Conservation (phyloP, 345 rosid genomes). For the Salix suchowensis region DNA sequence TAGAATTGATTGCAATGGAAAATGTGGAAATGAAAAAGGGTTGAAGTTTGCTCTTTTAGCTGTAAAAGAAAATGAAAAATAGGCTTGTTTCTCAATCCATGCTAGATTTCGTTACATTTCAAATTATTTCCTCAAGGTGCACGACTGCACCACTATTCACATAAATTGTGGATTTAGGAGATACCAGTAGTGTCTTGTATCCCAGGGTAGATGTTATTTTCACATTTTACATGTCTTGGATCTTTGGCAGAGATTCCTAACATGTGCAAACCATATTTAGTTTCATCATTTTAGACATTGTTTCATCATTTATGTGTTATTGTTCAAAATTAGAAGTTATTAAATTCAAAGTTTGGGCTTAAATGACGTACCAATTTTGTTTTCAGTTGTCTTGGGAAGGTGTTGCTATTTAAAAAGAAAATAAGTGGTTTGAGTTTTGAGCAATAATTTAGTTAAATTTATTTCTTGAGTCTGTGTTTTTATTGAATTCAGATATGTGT, state of each 20-base stretch:
- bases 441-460: not conserved
- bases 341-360: not conserved
- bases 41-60: not conserved
- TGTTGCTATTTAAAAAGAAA: not conserved
- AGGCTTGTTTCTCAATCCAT: not conserved
- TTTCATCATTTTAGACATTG: not conserved
- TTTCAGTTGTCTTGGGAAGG: not conserved
- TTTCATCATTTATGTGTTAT: not conserved
- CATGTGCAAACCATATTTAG: not conserved
- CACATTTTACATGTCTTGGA: not conserved
- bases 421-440: not conserved
- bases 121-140: not conserved
- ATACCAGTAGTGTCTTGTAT: not conserved
- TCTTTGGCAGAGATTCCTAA: not conserved
- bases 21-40: not conserved
- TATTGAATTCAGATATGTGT: not conserved
- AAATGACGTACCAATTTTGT: not conserved
- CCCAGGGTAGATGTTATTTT: not conserved
- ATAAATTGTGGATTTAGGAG: not conserved
- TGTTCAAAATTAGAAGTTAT: not conserved
- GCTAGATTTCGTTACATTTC: not conserved
- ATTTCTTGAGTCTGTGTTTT: not conserved
- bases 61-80: not conserved
- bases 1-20: not conserved
- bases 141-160: not conserved